These are phyloP conservation scores for Aspergillus udagawae DNA, from an alignment of 2,329 filamentous ascomycete genomes.

Conservation along the genomic window DNA sequence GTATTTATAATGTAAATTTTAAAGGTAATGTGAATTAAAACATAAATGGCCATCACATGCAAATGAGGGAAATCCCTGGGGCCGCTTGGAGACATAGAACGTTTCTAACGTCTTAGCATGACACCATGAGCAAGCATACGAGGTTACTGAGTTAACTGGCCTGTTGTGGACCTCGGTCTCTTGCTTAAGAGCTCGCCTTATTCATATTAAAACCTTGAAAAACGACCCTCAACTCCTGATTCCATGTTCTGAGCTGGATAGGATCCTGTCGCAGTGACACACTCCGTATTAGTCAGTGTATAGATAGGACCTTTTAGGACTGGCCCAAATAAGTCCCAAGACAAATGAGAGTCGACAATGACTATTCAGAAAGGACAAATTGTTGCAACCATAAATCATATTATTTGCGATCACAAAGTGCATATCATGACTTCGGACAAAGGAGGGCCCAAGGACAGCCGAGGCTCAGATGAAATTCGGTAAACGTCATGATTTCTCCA, in stretches of 20 bases:
- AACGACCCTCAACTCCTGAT: not conserved
- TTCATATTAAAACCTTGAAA: not conserved
- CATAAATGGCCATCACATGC: not conserved
- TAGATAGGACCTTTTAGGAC: not conserved
- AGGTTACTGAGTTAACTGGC: not conserved
- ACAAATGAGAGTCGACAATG: not conserved
- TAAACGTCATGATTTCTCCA: slow-evolving; percentile 27
- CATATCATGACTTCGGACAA: not conserved
- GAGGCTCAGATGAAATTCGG: slow-evolving; percentile 30
- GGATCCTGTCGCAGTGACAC: not conserved
- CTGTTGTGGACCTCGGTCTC: not conserved
- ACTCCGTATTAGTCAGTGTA: no score
- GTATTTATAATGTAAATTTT: not conserved
- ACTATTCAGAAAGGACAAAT: not conserved
- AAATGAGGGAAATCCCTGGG: not conserved
- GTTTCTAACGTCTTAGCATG: not conserved
- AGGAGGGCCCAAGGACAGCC: slow-evolving; percentile 20
- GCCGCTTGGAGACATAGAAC: not conserved
- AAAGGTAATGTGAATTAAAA: not conserved
- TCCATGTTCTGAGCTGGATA: not conserved
- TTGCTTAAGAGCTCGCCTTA: not conserved
- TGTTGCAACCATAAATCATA: not conserved
- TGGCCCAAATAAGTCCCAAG: not conserved
- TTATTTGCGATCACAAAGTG: not conserved
- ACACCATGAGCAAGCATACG: not conserved